Evolutionary conservation across 139 green algal species (phyloP).

Genomic region (Coelastrella sp.): DNA sequence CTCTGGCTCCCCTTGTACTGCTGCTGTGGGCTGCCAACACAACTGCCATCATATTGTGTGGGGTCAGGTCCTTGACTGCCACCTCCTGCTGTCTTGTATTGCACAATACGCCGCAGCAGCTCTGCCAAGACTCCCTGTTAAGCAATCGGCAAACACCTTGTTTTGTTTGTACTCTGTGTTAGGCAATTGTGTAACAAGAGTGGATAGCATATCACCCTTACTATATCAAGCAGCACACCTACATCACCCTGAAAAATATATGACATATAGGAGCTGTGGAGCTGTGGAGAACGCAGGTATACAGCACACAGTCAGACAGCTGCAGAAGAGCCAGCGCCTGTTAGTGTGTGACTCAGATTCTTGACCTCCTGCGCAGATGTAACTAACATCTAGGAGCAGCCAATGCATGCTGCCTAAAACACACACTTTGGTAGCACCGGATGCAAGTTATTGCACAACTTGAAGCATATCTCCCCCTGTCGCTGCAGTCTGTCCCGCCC

Average conservation of each 20-base stretch:
- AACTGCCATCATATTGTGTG: constrained; percentile 1
- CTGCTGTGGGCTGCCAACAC: neutral
- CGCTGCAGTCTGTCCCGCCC: neutral
- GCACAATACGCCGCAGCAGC: constrained; percentile 71
- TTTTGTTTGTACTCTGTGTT: neutral
- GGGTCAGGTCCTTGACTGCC: neutral
- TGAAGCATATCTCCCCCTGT: neutral
- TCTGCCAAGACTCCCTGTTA: constrained; percentile 63
- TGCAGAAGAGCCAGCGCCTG: too few relatives aligned
- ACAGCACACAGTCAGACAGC: too few relatives aligned
- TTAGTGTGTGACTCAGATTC: neutral
- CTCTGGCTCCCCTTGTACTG: neutral
- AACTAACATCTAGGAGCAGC: too few relatives aligned
- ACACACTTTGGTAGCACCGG: too few relatives aligned
- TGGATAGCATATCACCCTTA: too few relatives aligned
- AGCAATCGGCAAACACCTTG: neutral
- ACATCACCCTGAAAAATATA: too few relatives aligned
- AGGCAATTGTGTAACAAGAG: too few relatives aligned
- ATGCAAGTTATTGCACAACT: neutral
- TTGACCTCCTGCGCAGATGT: too few relatives aligned
- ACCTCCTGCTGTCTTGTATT: constrained; percentile 74
- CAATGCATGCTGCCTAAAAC: too few relatives aligned
- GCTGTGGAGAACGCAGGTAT: too few relatives aligned
- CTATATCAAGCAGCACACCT: too few relatives aligned
- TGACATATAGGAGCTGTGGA: too few relatives aligned